Percentiles rank a stretch among this genome's conserved stretches.
These are phyloP conservation scores for Trebouxiophyceae sp. DNA, from an alignment of 163 green algal species.

Conservation along the genomic window DNA sequence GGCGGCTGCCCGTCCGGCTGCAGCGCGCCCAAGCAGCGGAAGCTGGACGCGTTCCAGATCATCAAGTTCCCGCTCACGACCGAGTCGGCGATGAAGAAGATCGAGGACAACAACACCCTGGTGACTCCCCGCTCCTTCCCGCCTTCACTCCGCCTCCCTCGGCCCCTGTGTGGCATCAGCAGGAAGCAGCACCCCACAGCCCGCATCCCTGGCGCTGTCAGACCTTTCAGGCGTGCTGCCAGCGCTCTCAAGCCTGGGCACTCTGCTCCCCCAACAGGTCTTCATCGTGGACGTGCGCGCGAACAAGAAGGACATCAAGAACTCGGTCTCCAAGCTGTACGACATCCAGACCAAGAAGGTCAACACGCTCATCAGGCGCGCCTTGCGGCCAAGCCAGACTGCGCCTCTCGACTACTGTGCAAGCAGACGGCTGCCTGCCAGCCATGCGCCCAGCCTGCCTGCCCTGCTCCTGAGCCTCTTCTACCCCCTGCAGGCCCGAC, in stretches of 20 bases:
- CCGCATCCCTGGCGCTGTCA: too few relatives aligned
- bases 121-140: slow-evolving; percentile 45
- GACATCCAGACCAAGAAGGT: slow-evolving; percentile 97
- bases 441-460: not conserved
- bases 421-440: not conserved
- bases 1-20: slow-evolving; percentile 1
- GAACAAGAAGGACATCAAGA: slow-evolving; percentile 93
- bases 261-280: slow-evolving; percentile 34
- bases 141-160: not conserved
- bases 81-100: slow-evolving; percentile 99
- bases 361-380: slow-evolving; percentile 96
- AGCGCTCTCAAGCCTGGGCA: not conserved
- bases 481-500: slow-evolving; percentile 61
- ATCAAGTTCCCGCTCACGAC: slow-evolving; percentile 98
- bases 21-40: slow-evolving; percentile 58
- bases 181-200: too few relatives aligned
- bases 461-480: not conserved
- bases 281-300: slow-evolving; percentile 87
- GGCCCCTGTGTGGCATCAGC: not conserved
- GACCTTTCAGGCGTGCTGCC: too few relatives aligned
- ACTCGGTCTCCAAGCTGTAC: slow-evolving; percentile 89
- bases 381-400: not conserved
- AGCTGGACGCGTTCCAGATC: slow-evolving; percentile 83
- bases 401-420: slow-evolving; percentile 2
- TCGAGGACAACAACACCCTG: slow-evolving; percentile 99